phyloP scores from a whole-genome alignment of 2,329 filamentous ascomycete genomes.

The Paramyrothecium roridum region DNA sequence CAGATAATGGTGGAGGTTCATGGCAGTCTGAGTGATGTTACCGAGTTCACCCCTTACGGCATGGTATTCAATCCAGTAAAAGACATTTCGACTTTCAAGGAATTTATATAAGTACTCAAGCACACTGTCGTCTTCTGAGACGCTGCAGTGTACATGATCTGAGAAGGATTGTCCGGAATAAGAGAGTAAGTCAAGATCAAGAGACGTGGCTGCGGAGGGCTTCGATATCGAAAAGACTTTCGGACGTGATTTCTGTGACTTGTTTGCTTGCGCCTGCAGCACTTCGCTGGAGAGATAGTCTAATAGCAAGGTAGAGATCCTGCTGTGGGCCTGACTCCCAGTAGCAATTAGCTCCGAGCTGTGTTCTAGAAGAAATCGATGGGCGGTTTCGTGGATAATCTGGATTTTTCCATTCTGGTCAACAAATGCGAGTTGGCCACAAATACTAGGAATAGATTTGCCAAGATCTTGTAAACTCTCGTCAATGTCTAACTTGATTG shows the following conservation, averaged over 20 bases:
- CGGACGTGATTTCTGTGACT: background rate
- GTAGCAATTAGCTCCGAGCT: background rate
- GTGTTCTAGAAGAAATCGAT: background rate
- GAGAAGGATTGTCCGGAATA: background rate
- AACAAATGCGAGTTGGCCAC: background rate
- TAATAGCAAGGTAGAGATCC: background rate
- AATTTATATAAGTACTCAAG: background rate
- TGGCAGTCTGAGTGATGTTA: background rate
- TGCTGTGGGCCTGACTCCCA: background rate
- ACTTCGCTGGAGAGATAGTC: background rate
- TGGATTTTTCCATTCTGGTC: background rate
- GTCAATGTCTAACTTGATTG: background rate
- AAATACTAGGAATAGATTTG: background rate
- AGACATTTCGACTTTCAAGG: background rate
- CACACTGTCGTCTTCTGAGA: background rate
- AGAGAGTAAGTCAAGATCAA: background rate
- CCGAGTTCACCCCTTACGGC: background rate
- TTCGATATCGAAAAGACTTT: background rate
- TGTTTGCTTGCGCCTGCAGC: background rate
- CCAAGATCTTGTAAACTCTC: background rate
- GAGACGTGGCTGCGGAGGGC: background rate
- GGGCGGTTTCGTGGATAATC: background rate
- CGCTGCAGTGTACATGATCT: background rate
- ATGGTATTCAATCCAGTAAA: background rate
- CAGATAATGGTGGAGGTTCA: background rate